A percentile compares a stretch with the other conserved stretches of the same genome.
Conservation (phyloP, 148 eudicot genomes). For the Cornus suecica region DNA sequence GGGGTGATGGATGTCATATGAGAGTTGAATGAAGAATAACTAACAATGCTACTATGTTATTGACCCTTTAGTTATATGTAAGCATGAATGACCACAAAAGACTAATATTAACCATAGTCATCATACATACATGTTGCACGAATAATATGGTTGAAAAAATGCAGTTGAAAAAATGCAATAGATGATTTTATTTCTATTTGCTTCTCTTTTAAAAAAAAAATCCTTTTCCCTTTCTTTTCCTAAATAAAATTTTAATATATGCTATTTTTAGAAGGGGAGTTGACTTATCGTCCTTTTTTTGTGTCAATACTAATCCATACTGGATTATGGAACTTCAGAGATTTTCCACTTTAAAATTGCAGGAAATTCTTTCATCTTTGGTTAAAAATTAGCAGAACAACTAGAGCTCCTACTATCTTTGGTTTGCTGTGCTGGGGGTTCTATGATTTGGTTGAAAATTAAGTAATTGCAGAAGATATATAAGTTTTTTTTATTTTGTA, state of each 20-base stretch:
- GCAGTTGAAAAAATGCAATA: too few species aligned
- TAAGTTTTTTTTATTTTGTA: constrained; percentile 14
- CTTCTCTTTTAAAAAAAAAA: too few species aligned
- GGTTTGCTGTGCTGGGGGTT: neutral
- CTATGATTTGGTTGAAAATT: neutral
- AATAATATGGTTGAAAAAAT: too few species aligned
- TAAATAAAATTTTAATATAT: neutral
- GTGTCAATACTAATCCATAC: neutral
- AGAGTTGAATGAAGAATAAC: neutral
- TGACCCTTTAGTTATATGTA: neutral
- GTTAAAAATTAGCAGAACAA: neutral
- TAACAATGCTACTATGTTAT: neutral
- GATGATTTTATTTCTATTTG: neutral
- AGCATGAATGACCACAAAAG: neutral
- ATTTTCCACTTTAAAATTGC: neutral
- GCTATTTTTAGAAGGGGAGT: neutral
- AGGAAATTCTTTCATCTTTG: neutral
- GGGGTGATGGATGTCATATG: neutral
- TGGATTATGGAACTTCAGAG: neutral
- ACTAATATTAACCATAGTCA: too few species aligned
- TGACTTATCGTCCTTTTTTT: neutral
- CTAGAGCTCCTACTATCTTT: neutral
- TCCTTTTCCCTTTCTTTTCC: too few species aligned
- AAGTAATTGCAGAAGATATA: neutral
- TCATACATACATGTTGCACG: too few species aligned